A percentile compares a stretch with the other conserved stretches of the same genome.
Conservation (phyloP, 2,329 filamentous ascomycete genomes). For the Cercospora janseana region DNA sequence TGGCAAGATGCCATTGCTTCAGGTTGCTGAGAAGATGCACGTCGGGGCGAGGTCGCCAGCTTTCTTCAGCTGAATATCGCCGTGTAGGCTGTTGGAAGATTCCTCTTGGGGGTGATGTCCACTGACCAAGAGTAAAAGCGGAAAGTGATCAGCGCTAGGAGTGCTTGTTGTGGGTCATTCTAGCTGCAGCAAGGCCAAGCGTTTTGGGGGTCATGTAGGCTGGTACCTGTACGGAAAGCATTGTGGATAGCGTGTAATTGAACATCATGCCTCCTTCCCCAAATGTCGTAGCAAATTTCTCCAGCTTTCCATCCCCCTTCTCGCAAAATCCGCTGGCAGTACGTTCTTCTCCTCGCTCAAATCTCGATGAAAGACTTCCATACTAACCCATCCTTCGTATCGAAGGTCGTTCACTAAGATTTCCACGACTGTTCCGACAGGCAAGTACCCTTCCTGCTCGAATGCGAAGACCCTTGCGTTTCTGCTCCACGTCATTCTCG, state of each 20-base stretch:
- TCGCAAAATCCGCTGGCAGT: conserved; percentile 2
- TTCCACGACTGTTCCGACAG: conserved; percentile 58
- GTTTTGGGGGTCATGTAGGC: too few relatives aligned
- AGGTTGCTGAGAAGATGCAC: conserved; percentile 3
- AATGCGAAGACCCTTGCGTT: conserved; percentile 71
- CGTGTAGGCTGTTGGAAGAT: too few relatives aligned
- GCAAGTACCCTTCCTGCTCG: conserved; percentile 59
- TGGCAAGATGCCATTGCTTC: background rate
- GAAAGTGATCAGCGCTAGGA: too few relatives aligned
- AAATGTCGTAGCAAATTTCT: conserved; percentile 12
- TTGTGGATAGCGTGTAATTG: too few relatives aligned
- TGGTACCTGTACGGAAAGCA: too few relatives aligned
- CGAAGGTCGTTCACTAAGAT: conserved; percentile 62
- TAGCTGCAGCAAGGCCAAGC: too few relatives aligned
- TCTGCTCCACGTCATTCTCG: conserved; percentile 75
- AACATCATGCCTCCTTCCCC: background rate
- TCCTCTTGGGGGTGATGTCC: too few relatives aligned
- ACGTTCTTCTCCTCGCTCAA: conserved; percentile 38
- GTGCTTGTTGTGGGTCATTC: too few relatives aligned
- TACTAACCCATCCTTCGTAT: conserved; percentile 67
- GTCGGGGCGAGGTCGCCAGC: conserved; percentile 5
- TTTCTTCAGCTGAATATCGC: background rate
- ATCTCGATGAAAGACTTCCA: conserved; percentile 59
- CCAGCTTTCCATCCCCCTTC: conserved; percentile 15
- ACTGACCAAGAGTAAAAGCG: too few relatives aligned